These are phyloP conservation scores for Cadophora sp. DNA, from an alignment of 2,329 filamentous ascomycete genomes.

Conservation along the genomic window DNA sequence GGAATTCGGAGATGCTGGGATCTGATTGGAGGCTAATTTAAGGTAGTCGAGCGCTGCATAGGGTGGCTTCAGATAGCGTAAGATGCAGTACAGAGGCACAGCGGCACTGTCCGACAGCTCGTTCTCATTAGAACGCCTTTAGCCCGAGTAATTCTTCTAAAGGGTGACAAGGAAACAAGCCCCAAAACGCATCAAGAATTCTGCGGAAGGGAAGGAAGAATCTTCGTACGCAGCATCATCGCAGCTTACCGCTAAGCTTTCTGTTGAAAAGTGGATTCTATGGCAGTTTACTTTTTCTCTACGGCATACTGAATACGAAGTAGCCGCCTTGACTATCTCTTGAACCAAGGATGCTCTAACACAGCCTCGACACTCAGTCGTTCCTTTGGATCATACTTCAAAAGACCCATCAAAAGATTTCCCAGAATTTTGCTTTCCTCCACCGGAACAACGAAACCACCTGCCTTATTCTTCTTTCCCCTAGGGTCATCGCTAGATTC, in stretches of 20 bases:
- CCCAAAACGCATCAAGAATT: too few relatives aligned
- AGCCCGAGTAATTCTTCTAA: too few relatives aligned
- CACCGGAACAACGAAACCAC: slow-evolving; percentile 12
- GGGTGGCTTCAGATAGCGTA: too few relatives aligned
- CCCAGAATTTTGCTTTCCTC: slow-evolving; percentile 21
- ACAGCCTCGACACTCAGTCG: not conserved
- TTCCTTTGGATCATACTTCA: slow-evolving; percentile 3
- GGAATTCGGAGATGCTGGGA: too few relatives aligned
- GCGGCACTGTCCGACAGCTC: too few relatives aligned
- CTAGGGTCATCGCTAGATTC: not conserved
- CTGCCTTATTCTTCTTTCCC: not conserved
- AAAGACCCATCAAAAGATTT: not conserved
- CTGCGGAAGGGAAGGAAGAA: not conserved
- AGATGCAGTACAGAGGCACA: too few relatives aligned
- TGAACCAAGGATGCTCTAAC: slow-evolving; percentile 1
- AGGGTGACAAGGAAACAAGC: too few relatives aligned
- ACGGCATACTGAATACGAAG: not conserved
- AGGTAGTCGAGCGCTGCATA: too few relatives aligned
- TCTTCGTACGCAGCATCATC: not conserved
- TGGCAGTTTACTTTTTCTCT: not conserved
- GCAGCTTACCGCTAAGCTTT: not conserved
- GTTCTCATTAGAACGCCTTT: too few relatives aligned
- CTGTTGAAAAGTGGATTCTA: not conserved
- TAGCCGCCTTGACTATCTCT: not conserved
- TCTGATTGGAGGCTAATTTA: too few relatives aligned